Percentiles rank a stretch among this genome's conserved stretches.
phyloP scores from a whole-genome alignment of 1,139 yeast genomes.

The Taiozyma onychis region DNA sequence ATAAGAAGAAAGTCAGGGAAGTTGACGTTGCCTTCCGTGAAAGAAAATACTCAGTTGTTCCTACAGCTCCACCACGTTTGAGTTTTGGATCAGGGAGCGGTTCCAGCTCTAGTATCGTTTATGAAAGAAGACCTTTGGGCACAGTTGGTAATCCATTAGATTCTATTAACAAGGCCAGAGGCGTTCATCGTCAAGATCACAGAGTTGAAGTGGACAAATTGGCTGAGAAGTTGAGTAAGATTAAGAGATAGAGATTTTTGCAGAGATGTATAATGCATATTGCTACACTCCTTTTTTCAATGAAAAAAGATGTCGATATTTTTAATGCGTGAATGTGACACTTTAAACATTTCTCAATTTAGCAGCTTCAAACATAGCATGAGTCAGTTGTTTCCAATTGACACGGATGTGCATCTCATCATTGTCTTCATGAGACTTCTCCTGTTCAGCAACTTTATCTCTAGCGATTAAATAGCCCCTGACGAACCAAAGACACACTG shows the following conservation, averaged over 20 bases:
- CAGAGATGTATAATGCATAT: not conserved
- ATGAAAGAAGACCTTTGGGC: not conserved
- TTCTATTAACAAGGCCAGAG: constrained; percentile 19
- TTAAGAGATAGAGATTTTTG: constrained; percentile 7
- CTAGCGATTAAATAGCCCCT: constrained; percentile 48
- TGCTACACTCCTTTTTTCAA: not conserved
- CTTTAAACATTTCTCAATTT: constrained; percentile 7
- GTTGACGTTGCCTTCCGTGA: constrained; percentile 63
- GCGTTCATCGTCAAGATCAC: constrained; percentile 7
- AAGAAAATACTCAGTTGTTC: constrained; percentile 64
- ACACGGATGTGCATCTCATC: constrained; percentile 22
- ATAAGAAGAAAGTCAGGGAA: constrained; percentile 45
- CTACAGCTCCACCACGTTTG: constrained; percentile 36
- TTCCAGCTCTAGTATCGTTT: not conserved
- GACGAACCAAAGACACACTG: constrained; percentile 32
- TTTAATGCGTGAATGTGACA: not conserved
- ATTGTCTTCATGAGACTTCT: constrained; percentile 21
- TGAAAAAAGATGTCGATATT: not conserved
- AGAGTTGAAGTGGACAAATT: constrained; percentile 26
- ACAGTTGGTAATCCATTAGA: constrained; percentile 8
- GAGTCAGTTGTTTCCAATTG: constrained; percentile 6
- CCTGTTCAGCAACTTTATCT: constrained; percentile 27
- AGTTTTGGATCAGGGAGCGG: constrained; percentile 1
- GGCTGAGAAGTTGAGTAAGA: constrained; percentile 25
- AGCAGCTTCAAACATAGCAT: constrained; percentile 9